Evolutionary conservation across 2,329 filamentous ascomycete species (phyloP).

Genomic region (Talaromyces verruculosus): DNA sequence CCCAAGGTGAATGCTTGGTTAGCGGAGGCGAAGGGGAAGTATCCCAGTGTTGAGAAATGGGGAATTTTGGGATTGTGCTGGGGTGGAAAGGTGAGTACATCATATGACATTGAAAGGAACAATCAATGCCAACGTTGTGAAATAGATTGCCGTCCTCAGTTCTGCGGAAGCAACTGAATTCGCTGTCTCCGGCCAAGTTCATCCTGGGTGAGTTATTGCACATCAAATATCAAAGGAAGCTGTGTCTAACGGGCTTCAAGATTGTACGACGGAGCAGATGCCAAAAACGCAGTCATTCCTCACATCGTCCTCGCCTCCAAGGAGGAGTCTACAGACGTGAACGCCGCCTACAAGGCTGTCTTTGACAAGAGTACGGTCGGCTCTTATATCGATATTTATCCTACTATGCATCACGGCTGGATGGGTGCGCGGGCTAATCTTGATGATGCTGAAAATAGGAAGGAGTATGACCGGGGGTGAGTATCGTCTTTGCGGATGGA

Average conservation of each 20-base stretch:
- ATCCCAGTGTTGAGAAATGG: slow-evolving; percentile 59
- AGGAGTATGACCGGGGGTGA: slow-evolving; percentile 63
- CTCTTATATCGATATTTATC: slow-evolving; percentile 63
- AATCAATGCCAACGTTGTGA: slow-evolving; percentile 27
- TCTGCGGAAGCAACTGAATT: slow-evolving; percentile 58
- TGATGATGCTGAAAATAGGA: slow-evolving; percentile 54
- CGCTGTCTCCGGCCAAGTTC: slow-evolving; percentile 36
- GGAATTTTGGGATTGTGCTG: slow-evolving; percentile 68
- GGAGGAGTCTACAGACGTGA: slow-evolving; percentile 59
- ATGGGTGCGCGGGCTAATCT: slow-evolving; percentile 68
- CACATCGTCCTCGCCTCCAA: slow-evolving; percentile 64
- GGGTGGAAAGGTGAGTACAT: slow-evolving; percentile 64
- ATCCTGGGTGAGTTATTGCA: slow-evolving; percentile 33
- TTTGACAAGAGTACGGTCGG: slow-evolving; percentile 54
- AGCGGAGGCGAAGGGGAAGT: slow-evolving; percentile 52
- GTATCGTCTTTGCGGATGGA: not conserved
- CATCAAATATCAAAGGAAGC: not conserved
- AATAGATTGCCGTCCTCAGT: slow-evolving; percentile 42
- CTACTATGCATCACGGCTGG: slow-evolving; percentile 70
- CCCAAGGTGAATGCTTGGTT: slow-evolving; percentile 36
- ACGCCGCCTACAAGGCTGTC: slow-evolving; percentile 53
- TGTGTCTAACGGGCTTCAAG: slow-evolving; percentile 19
- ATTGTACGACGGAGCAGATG: slow-evolving; percentile 57
- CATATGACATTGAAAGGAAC: not conserved
- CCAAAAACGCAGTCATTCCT: slow-evolving; percentile 60